Base-by-base conservation (phyloP, 352 stramenopile genomes). In the Pseudoperonospora humuli region DNA sequence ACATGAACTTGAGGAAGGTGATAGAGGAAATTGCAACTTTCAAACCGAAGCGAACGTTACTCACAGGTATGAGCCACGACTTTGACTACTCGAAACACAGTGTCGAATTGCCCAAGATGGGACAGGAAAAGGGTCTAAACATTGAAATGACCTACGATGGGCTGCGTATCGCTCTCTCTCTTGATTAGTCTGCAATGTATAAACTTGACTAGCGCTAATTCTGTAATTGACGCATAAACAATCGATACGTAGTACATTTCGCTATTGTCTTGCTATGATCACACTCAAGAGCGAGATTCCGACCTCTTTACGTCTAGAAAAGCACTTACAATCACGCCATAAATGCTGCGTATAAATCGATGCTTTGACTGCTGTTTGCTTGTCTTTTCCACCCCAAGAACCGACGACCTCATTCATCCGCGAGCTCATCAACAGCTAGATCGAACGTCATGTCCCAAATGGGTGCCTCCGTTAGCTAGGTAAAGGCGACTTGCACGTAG, bases 101-200 rank as follows among this genome's bases (percentile, higher is more conserved):
- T 42, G 36, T 54, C 7, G 52, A 61, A 29, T 43, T 95, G 18
- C 40, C 37, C 6, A 51, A 75, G 20, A 57, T 89, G 34, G 65
- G 63, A 5, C 37, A 65, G 0, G 49, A 65, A 0, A 75, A 90
- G 35, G 75, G 77, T 9, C 45, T 95, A 10, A 44, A 61, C 32
- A 68, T 95, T 26, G 57, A 90, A 40, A 91, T 95, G 75, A 76
- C 79, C 11, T 92, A 84, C 51, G 84, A 95, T 32, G 84, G 84
- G 14, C 39, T 91, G 37, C 44, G 39, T 1, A 57, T 93, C 26
- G 15, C 51, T 14, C 85, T 90, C 85, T 90, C 52, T 47, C 63
- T 39, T 65, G 28, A 55, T 37, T 7, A 24, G 15, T 5, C 9
- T 5, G 14, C 18, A 47, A 45, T n/a, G 2, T 19, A 44, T 42